phyloP scores from a whole-genome alignment of 2,329 filamentous ascomycete genomes.

The Microcera coccophila region DNA sequence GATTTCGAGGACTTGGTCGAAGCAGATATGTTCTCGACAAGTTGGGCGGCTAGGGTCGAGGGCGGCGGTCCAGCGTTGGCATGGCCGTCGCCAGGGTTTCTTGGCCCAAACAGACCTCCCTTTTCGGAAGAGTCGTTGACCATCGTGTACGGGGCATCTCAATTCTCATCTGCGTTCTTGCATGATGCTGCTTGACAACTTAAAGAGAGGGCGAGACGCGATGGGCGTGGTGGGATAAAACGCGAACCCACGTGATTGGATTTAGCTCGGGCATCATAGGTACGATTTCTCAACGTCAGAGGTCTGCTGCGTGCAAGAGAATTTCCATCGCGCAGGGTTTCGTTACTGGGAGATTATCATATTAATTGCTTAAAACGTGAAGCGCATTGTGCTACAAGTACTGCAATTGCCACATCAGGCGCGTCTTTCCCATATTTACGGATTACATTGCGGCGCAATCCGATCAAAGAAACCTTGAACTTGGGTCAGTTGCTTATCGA shows the following conservation, averaged over 20 bases:
- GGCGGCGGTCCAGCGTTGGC: conserved; percentile 47
- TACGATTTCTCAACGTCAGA: too few species aligned
- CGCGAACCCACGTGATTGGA: conserved; percentile 22
- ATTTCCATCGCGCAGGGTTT: too few species aligned
- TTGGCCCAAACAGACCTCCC: conserved; percentile 14
- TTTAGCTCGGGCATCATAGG: too few species aligned
- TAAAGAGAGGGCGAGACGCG: conserved; percentile 11
- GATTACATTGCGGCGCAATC: too few species aligned
- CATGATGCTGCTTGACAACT: not conserved
- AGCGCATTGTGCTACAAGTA: too few species aligned
- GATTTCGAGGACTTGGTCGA: conserved; percentile 58
- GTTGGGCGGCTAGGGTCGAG: conserved; percentile 82
- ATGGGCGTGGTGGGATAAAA: conserved; percentile 11
- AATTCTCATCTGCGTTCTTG: conserved; percentile 4
- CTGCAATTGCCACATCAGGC: too few species aligned
- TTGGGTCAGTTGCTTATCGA: too few species aligned
- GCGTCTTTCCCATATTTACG: too few species aligned
- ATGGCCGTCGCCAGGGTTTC: conserved; percentile 15
- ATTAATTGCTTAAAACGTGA: too few species aligned
- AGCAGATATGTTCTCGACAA: conserved; percentile 75
- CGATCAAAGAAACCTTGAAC: too few species aligned
- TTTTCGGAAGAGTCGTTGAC: conserved; percentile 21
- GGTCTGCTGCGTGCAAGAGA: too few species aligned
- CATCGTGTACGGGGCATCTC: conserved; percentile 31
- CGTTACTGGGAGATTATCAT: too few species aligned